Conservation (phyloP, 164 flowering plant genomes). For the Brasenia schreberi region DNA sequence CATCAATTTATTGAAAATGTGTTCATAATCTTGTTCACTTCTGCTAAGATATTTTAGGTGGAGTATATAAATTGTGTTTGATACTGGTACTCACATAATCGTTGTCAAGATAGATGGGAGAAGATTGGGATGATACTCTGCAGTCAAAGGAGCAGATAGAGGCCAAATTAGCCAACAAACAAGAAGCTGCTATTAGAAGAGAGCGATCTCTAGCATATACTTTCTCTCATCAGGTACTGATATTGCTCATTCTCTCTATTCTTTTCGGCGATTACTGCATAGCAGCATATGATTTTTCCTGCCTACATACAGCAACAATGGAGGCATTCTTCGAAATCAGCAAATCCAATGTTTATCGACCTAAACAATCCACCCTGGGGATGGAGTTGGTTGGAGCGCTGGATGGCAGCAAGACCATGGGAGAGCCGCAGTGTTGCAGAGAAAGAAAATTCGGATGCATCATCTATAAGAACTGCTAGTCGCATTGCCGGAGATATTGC, state of each 20-base stretch:
- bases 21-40: too few relatives aligned
- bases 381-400: conserved; percentile 94
- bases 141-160: conserved; percentile 84
- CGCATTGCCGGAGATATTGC: conserved; percentile 22
- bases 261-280: too few relatives aligned
- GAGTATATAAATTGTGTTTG: too few relatives aligned
- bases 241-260: not conserved
- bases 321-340: conserved; percentile 42
- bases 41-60: too few relatives aligned
- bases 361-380: conserved; percentile 94
- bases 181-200: conserved; percentile 77
- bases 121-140: conserved; percentile 78
- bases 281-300: not conserved
- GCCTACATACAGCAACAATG: conserved; percentile 28
- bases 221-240: conserved; percentile 65
- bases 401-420: conserved; percentile 87
- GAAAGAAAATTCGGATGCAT: conserved; percentile 37
- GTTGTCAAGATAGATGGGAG: conserved; percentile 36
- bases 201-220: conserved; percentile 87
- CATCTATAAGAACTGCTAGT: conserved; percentile 34
- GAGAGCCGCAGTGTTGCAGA: conserved; percentile 35
- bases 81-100: too few relatives aligned
- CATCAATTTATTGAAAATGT: too few relatives aligned
- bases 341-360: conserved; percentile 56
- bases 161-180: conserved; percentile 45